phyloP scores from a whole-genome alignment of 164 flowering plant species.

The Akebia trifoliata region DNA sequence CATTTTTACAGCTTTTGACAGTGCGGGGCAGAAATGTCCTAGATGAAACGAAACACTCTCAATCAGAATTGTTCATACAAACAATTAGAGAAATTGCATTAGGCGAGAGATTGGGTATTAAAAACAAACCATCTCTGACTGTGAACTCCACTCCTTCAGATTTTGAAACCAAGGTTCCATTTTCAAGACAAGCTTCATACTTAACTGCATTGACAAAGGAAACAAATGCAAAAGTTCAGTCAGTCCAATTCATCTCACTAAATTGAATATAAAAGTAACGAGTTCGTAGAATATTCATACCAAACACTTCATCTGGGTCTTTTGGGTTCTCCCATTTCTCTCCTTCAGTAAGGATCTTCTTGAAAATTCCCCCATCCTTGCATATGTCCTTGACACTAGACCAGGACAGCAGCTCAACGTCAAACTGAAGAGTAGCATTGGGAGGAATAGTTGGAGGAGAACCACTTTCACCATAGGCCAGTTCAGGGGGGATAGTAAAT shows the following conservation, averaged over 20 bases:
- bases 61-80: too few species aligned
- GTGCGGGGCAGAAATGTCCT: slow-evolving; percentile 87
- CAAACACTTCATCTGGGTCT: slow-evolving; percentile 89
- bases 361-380: slow-evolving; percentile 93
- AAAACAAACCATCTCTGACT: slow-evolving; percentile 69
- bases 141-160: slow-evolving; percentile 77
- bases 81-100: too few species aligned
- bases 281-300: slow-evolving; percentile 23
- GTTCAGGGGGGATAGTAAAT: slow-evolving; percentile 84
- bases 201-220: slow-evolving; percentile 53
- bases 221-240: not conserved
- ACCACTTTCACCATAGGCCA: slow-evolving; percentile 88
- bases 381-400: slow-evolving; percentile 89
- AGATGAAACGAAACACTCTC: not conserved
- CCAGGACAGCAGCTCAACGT: slow-evolving; percentile 94
- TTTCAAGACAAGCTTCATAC: slow-evolving; percentile 76
- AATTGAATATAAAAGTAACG: not conserved
- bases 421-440: slow-evolving; percentile 86
- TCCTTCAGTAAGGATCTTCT: slow-evolving; percentile 76
- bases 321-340: slow-evolving; percentile 98
- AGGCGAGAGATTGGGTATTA: too few species aligned
- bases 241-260: not conserved
- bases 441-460: slow-evolving; percentile 95
- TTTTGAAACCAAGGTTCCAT: slow-evolving; percentile 68
- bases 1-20: slow-evolving; percentile 77